phyloP scores from a whole-genome alignment of 345 rosid species.

The Hypericum androsaemum region DNA sequence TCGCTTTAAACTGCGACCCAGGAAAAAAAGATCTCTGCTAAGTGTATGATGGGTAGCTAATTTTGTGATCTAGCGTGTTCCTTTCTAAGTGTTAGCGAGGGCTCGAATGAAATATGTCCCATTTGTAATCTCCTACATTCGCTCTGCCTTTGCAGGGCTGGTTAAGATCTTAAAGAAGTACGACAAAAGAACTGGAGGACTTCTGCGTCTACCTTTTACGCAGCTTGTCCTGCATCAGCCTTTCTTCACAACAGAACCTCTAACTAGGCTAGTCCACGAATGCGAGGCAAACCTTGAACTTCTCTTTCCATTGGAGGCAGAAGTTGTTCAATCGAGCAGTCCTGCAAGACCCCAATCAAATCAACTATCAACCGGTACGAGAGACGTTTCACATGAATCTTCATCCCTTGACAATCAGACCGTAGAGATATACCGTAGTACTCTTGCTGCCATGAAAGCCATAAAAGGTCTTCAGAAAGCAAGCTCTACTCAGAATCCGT shows the following conservation, averaged over 20 bases:
- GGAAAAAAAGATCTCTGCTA: too few relatives aligned
- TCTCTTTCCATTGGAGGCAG: conserved; percentile 76
- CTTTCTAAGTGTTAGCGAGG: not conserved
- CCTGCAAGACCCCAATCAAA: conserved; percentile 13
- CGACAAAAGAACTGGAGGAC: conserved; percentile 79
- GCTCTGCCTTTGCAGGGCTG: conserved; percentile 36
- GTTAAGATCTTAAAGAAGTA: conserved; percentile 85
- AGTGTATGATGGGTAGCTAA: not conserved
- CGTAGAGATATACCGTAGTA: conserved; percentile 65
- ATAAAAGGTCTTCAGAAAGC: not conserved
- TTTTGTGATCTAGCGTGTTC: not conserved
- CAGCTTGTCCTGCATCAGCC: conserved; percentile 77
- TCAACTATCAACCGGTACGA: conserved; percentile 15
- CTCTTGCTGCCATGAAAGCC: conserved; percentile 47
- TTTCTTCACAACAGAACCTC: conserved; percentile 73
- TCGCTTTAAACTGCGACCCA: not conserved
- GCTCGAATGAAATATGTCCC: too few relatives aligned
- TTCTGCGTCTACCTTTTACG: conserved; percentile 67
- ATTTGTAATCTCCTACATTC: not conserved
- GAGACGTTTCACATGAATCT: conserved; percentile 29
- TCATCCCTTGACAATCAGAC: conserved; percentile 49
- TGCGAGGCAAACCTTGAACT: conserved; percentile 87
- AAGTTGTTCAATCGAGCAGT: conserved; percentile 59
- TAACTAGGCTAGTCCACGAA: conserved; percentile 70
- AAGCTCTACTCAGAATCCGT: not conserved